Percentiles rank a stretch among this genome's conserved stretches.
phyloP scores from a whole-genome alignment of 2,329 filamentous ascomycete species.

The Chaetomium sp. region DNA sequence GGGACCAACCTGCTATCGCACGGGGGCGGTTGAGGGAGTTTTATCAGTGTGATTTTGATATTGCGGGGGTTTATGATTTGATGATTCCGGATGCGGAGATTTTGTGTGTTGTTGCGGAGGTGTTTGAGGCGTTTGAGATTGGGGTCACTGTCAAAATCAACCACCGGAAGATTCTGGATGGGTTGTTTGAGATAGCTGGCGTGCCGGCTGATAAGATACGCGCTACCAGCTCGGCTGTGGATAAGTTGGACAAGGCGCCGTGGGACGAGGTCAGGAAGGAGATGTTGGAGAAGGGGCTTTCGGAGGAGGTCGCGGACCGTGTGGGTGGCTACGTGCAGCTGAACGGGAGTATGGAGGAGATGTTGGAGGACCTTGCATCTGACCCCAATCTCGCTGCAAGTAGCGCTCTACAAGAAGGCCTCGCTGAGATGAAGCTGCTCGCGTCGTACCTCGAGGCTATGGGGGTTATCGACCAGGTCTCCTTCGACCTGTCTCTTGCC shows the following conservation, averaged over 20 bases:
- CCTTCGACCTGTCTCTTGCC: conserved; percentile 82
- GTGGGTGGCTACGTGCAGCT: conserved; percentile 1
- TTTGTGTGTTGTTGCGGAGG: neutral
- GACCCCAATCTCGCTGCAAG: conserved; percentile 65
- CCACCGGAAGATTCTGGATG: conserved; percentile 2
- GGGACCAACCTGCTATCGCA: conserved; percentile 5
- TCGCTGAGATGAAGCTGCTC: conserved; percentile 68
- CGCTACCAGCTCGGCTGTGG: neutral
- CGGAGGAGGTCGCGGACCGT: conserved; percentile 3
- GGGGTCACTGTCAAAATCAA: neutral
- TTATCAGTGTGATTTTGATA: conserved; percentile 5
- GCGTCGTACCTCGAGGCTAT: conserved; percentile 80
- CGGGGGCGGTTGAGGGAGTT: conserved; percentile 5
- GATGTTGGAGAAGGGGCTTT: neutral
- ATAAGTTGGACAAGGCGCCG: conserved; percentile 4
- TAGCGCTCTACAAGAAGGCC: conserved; percentile 60
- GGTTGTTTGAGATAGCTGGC: neutral
- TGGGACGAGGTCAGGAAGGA: conserved; percentile 6
- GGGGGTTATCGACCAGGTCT: conserved; percentile 64
- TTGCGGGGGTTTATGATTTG: conserved; percentile 1
- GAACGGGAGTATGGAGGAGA: conserved; percentile 36
- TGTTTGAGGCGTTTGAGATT: neutral
- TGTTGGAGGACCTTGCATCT: conserved; percentile 61
- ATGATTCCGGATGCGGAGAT: conserved; percentile 6
- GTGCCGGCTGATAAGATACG: conserved; percentile 1